phyloP scores from a whole-genome alignment of 2,329 filamentous ascomycete genomes.

The Tolypocladium tropicale region DNA sequence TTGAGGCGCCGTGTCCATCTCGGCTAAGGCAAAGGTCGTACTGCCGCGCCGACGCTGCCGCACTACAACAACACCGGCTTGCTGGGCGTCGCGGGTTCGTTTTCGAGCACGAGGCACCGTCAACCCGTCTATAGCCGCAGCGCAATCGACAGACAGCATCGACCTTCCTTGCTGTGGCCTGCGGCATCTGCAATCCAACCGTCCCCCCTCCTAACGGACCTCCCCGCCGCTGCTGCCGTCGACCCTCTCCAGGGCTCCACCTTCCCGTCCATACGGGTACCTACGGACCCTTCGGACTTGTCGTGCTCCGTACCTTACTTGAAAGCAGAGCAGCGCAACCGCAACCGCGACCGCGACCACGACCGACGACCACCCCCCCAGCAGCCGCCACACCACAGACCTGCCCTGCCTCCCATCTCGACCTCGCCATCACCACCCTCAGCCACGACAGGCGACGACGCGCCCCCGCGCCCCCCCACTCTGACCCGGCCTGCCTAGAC shows the following conservation, averaged over 20 bases:
- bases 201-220: too few relatives aligned
- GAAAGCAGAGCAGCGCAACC: too few relatives aligned
- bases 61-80: background rate
- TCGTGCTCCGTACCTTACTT: too few relatives aligned
- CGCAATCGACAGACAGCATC: too few relatives aligned
- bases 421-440: background rate
- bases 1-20: too few relatives aligned
- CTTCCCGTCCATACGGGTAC: background rate
- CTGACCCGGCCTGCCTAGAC: background rate
- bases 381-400: background rate
- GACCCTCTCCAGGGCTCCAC: background rate
- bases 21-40: too few relatives aligned
- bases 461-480: background rate
- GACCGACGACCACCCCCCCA: background rate
- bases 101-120: too few relatives aligned
- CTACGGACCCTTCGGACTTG: too few relatives aligned
- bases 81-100: background rate
- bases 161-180: too few relatives aligned
- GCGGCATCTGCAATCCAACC: too few relatives aligned
- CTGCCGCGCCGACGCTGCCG: background rate
- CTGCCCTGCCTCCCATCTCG: background rate
- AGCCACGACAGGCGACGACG: background rate
- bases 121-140: too few relatives aligned
- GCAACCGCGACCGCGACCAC: background rate
- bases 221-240: background rate